Base-by-base conservation (phyloP, 352 stramenopile species). In the Phytophthora lateralis region DNA sequence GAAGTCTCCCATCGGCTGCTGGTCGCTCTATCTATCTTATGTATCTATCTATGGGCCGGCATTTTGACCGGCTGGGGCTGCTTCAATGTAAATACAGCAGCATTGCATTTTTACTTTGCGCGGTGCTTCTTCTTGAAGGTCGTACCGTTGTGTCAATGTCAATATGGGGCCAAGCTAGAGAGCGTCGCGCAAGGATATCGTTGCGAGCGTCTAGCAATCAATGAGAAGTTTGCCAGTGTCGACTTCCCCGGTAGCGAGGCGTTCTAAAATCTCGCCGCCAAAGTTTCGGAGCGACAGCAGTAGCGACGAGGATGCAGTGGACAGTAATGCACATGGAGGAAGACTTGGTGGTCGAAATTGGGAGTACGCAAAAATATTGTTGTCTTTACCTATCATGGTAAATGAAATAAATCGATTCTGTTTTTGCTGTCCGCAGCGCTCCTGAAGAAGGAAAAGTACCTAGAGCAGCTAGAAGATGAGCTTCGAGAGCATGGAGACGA, bases 31-130 rank as follows among this genome's bases (percentile, higher is more conserved):
- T 73, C 58, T 73, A 73, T 63, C 46, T 53, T 76, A 73, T 76
- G 54, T 76, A 68, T 56, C 47, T 77, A 71, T 71, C 60, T 71
- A 77, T 73, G 51, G 55, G 59, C 63, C 50, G 63, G 63, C 57
- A 60, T 29, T 50, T 75, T 71, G 61, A 71, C 57, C 53, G 34
- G 43, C 53, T 66, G 56, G 53, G 45, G 55, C 54, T 74, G 55
- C 66, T 60, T 63, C 56, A 61, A 64, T 72, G 57, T 75, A 75
- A 75, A 75, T 75, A 71, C 45, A 71, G 66, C 66, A 64, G 51
- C 55, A 63, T 63, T 57, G 35, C 53, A 60, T 60, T 60, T 45
- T 34, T 6, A 8, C 15, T 56, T 24, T 24, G 21, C 20, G 30
- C 41, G 37, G 26, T 42, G 52, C n/a, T 44, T 30, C 12, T 51